These are phyloP conservation scores for Straminergon stramineum DNA, from an alignment of 225 moss, liverwort and hornwort genomes.

Conservation along the genomic window DNA sequence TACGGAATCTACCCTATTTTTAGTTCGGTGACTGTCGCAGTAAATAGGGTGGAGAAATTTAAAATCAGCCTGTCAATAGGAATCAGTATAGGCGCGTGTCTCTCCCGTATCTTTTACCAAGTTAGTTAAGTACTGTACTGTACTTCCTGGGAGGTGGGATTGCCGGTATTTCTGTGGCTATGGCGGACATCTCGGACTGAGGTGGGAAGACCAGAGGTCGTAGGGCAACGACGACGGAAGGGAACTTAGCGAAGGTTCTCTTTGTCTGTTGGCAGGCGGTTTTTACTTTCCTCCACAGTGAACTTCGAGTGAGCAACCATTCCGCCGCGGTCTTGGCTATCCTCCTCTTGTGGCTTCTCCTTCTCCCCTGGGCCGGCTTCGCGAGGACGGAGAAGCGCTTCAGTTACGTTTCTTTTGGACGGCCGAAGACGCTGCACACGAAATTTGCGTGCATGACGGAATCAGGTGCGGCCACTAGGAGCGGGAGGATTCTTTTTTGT, in stretches of 20 bases:
- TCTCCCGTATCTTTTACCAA: neutral
- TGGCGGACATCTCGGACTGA: neutral
- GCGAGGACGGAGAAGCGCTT: neutral
- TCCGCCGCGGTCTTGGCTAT: constrained; percentile 28
- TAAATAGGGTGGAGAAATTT: neutral
- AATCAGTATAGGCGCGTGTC: neutral
- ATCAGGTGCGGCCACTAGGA: neutral
- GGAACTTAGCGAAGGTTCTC: neutral
- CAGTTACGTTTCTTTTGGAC: constrained; percentile 11
- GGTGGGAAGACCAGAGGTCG: neutral
- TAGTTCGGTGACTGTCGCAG: neutral
- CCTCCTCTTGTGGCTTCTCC: constrained; percentile 15
- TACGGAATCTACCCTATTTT: neutral
- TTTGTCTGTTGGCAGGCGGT: neutral
- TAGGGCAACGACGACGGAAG: neutral
- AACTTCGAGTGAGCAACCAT: neutral
- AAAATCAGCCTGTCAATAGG: neutral
- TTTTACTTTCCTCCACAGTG: neutral
- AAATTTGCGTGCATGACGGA: neutral
- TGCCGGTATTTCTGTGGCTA: neutral
- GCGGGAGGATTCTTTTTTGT: neutral
- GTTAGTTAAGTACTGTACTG: neutral
- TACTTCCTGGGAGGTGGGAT: neutral
- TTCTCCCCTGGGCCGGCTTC: constrained; percentile 7
- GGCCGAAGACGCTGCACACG: neutral